phyloP scores from a whole-genome alignment of 2,329 filamentous ascomycete genomes.

The Rhytidhysteron rufulum region DNA sequence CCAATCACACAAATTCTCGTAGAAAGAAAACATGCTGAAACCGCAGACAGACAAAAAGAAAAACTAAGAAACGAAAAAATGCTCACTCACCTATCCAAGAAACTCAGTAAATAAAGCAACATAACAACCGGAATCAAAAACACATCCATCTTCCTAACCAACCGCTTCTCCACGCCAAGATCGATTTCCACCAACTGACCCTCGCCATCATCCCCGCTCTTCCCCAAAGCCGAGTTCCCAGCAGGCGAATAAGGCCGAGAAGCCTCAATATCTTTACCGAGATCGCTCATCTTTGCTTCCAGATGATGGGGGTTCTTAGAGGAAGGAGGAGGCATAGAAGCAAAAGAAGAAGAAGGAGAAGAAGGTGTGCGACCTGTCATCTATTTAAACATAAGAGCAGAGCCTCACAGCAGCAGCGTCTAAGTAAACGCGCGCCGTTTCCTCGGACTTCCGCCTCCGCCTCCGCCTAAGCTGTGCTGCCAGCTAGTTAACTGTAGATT shows the following conservation, averaged over 20 bases:
- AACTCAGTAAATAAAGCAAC: conserved; percentile 69
- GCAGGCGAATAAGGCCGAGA: background rate
- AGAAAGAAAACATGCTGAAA: no score
- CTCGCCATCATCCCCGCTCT: conserved; percentile 24
- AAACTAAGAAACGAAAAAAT: background rate
- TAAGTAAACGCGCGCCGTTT: no score
- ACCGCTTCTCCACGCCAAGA: conserved; percentile 46
- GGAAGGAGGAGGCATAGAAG: no score
- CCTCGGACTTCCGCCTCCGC: no score
- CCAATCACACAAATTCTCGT: no score
- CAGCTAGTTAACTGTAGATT: no score
- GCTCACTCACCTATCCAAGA: conserved; percentile 61
- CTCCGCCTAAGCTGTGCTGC: no score
- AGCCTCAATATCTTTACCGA: background rate
- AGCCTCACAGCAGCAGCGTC: no score
- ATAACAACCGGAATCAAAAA: conserved; percentile 65
- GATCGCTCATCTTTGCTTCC: background rate
- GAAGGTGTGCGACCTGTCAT: no score
- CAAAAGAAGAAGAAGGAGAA: no score
- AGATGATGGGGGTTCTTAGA: background rate
- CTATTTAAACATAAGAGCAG: no score
- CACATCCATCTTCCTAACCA: conserved; percentile 63
- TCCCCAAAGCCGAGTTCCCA: background rate
- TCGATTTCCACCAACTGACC: conserved; percentile 31
- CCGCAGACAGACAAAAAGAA: no score